Evolutionary conservation across 2,329 filamentous ascomycete genomes (phyloP).

Genomic region (Epichloe gansuensis): DNA sequence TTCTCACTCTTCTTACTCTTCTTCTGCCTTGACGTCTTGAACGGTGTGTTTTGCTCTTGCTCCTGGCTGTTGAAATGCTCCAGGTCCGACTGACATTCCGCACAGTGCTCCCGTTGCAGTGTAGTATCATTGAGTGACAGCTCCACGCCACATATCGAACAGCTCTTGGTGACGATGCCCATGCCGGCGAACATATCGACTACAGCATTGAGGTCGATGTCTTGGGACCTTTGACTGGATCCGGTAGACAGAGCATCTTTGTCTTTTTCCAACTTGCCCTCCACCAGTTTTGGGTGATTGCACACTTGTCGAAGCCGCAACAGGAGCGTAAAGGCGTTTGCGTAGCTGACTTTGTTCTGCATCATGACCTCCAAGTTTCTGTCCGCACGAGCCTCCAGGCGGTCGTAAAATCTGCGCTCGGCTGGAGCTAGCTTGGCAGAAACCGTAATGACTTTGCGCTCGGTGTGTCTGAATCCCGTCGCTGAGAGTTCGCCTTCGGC

Average conservation of each 20-base stretch:
- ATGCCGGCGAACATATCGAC: conserved; percentile 79
- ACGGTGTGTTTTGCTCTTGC: conserved; percentile 26
- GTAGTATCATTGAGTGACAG: conserved; percentile 39
- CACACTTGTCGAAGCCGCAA: conserved; percentile 84
- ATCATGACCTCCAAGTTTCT: conserved; percentile 83
- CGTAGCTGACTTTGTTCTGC: conserved; percentile 73
- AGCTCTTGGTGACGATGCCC: conserved; percentile 64
- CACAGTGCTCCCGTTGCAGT: conserved; percentile 43
- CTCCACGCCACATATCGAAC: conserved; percentile 69
- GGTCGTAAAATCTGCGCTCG: conserved; percentile 77
- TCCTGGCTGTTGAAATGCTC: conserved; percentile 43
- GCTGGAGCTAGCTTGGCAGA: conserved; percentile 65
- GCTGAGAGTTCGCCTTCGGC: conserved; percentile 39
- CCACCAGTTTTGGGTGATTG: conserved; percentile 83
- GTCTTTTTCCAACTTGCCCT: conserved; percentile 75
- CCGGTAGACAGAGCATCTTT: conserved; percentile 69
- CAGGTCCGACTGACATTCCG: conserved; percentile 64
- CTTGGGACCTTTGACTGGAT: conserved; percentile 37
- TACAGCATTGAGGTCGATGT: conserved; percentile 65
- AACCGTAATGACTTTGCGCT: conserved; percentile 75
- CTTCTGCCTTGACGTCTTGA: conserved; percentile 23
- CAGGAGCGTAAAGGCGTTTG: conserved; percentile 85
- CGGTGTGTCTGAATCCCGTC: conserved; percentile 77
- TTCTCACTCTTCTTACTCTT: conserved; percentile 8
- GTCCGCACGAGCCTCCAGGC: conserved; percentile 74